These are phyloP conservation scores for Pythium volutum DNA, from an alignment of 352 stramenopile genomes.

Conservation along the genomic window DNA sequence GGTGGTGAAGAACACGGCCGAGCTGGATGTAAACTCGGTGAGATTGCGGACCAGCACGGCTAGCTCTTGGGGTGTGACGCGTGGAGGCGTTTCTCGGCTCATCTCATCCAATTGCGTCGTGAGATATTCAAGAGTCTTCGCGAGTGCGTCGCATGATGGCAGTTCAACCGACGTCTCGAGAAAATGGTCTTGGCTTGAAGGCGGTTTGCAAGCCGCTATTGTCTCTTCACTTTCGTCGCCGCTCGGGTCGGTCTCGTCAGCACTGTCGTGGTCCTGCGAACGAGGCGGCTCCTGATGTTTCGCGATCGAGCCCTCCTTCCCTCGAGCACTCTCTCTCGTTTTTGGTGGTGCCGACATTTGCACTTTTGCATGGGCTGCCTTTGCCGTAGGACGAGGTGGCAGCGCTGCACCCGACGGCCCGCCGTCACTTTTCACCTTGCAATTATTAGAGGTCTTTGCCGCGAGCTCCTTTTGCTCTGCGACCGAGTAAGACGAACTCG, in stretches of 20 bases:
- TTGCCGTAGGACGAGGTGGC: constrained; percentile 4
- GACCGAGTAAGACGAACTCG: constrained; percentile 61
- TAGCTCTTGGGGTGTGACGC: background rate
- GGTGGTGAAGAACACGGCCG: background rate
- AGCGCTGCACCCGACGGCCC: background rate
- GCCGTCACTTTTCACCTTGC: background rate
- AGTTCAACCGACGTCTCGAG: constrained; percentile 50
- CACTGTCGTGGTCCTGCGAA: constrained; percentile 2
- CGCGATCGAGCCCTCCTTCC: background rate
- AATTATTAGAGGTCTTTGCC: constrained; percentile 13
- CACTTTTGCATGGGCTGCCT: background rate
- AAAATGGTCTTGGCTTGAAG: constrained; percentile 12
- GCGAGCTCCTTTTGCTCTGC: constrained; percentile 39
- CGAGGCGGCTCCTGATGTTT: background rate
- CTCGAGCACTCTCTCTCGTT: background rate
- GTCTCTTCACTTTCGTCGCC: background rate
- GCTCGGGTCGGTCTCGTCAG: background rate
- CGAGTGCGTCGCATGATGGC: constrained; percentile 35
- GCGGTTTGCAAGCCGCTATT: background rate
- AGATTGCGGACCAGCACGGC: background rate
- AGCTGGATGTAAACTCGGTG: constrained; percentile 3
- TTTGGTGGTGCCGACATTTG: background rate
- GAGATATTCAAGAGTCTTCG: constrained; percentile 22
- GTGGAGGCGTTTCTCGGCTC: background rate
- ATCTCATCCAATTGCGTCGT: constrained; percentile 32